Conservation (phyloP, 805 yeast genomes). For the Komagataella ulmi region DNA sequence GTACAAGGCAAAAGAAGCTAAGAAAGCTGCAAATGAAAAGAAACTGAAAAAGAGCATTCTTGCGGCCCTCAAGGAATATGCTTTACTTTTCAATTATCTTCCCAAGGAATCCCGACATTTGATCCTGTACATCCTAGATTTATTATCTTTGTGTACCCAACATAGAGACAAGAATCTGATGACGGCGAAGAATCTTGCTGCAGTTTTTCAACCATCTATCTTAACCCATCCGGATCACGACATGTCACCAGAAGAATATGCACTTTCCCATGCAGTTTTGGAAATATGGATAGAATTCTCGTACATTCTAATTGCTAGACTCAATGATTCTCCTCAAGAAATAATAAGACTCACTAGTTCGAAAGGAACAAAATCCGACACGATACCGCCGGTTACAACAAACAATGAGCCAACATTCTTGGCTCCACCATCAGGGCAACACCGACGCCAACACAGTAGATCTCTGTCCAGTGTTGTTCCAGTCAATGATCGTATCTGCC, state of each 20-base stretch:
- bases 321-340: background rate
- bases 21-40: conserved; percentile 35
- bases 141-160: conserved; percentile 73
- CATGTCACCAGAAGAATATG: conserved; percentile 85
- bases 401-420: background rate
- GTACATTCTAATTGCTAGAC: conserved; percentile 20
- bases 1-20: conserved; percentile 1
- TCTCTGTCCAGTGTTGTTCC: background rate
- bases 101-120: conserved; percentile 76
- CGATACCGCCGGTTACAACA: background rate
- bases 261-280: conserved; percentile 71
- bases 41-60: conserved; percentile 51
- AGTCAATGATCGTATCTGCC: background rate
- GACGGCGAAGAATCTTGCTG: conserved; percentile 90
- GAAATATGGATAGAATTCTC: conserved; percentile 84
- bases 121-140: conserved; percentile 73
- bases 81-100: conserved; percentile 48
- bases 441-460: background rate
- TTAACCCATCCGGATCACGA: conserved; percentile 88
- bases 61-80: conserved; percentile 60
- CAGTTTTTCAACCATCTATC: conserved; percentile 94
- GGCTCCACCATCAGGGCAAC: background rate
- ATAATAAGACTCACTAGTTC: background rate
- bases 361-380: background rate
- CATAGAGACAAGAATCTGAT: conserved; percentile 69